A percentile compares a stretch with the other conserved stretches of the same genome.
Conservation (phyloP, 805 yeast species). For the Metschnikowia kofuensis region DNA sequence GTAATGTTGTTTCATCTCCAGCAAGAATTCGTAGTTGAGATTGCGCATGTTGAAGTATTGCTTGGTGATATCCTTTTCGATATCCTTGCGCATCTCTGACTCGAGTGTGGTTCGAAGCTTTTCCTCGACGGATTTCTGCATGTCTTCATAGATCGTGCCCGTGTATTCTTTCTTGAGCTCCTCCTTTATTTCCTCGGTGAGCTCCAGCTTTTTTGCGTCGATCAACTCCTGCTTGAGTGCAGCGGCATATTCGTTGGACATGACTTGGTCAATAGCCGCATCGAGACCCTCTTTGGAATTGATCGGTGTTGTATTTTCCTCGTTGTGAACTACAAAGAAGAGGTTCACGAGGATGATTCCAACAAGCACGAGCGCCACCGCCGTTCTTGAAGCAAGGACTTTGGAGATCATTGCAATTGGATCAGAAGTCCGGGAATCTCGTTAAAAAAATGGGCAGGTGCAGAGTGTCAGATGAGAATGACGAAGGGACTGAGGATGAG, state of each 20-base stretch:
- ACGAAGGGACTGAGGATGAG: too few relatives aligned
- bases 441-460: too few relatives aligned
- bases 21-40: constrained; percentile 7
- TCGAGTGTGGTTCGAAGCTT: background rate
- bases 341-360: constrained; percentile 5
- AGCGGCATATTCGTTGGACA: constrained; percentile 6
- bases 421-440: background rate
- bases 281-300: constrained; percentile 7
- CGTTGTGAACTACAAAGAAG: constrained; percentile 2
- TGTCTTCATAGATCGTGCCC: background rate
- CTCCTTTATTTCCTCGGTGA: constrained; percentile 4
- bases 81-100: background rate
- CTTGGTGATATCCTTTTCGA: constrained; percentile 4
- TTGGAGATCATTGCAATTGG: constrained; percentile 1
- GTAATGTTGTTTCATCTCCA: constrained; percentile 7
- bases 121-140: background rate
- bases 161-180: constrained; percentile 4
- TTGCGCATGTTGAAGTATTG: background rate
- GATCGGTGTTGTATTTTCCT: background rate
- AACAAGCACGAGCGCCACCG: constrained; percentile 7
- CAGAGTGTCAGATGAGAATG: background rate
- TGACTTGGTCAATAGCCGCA: constrained; percentile 4
- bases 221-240: constrained; percentile 8
- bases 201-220: constrained; percentile 6
- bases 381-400: constrained; percentile 5